Base-by-base conservation (phyloP, 163 green algal species). In the Chloromonas sp. region DNA sequence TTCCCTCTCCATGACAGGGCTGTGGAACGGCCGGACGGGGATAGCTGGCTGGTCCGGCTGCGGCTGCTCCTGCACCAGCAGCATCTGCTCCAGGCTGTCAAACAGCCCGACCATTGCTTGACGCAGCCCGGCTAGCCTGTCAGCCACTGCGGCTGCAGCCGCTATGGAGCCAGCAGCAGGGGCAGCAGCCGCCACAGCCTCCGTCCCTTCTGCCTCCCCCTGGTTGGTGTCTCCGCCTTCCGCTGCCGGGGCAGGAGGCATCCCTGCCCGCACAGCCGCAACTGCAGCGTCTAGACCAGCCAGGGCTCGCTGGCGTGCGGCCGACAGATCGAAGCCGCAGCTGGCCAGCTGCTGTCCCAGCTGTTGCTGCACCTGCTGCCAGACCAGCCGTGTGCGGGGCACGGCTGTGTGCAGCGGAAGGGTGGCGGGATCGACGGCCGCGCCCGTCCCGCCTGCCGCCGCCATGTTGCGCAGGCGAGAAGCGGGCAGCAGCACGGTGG, bases 371-470 rank as follows among this genome's bases (percentile, higher is more conserved):
- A 81, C 15, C 61, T 71, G 76, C 57, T 79, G 78, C 62, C 57
- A 3, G 14, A 84, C 61, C 14, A 57, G 66, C 57, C 58, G 58
- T 57, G 61, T 1, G 62, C 81, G 81, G n/a, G 81, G 81, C 62
- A 84, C 57, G 57, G 81, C 62, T 3, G 70, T 79, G 66, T 80
- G 66, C 81, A 84, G 66, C 1, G 81, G 81, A 36, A 84, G 66
- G 66, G 71, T 15, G n/a, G 81, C 66, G 8, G 59, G 79, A 3
- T 77, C 60, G 3, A 57, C 79, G 2, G 36, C 79, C 36, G 36
- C 36, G 36, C 36, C 36, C 36, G 36, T 36, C 36, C 36, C 36
- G 36, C 36, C 36, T 36, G 36, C 36, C 36, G 36, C 36, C 36
- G 36, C 36, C 36, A 36, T 36, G 36, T 36, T 36, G 36, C 36